Base-by-base conservation (phyloP, 176 grass and related monocot species). In the Ampelocalamus luodianensis region DNA sequence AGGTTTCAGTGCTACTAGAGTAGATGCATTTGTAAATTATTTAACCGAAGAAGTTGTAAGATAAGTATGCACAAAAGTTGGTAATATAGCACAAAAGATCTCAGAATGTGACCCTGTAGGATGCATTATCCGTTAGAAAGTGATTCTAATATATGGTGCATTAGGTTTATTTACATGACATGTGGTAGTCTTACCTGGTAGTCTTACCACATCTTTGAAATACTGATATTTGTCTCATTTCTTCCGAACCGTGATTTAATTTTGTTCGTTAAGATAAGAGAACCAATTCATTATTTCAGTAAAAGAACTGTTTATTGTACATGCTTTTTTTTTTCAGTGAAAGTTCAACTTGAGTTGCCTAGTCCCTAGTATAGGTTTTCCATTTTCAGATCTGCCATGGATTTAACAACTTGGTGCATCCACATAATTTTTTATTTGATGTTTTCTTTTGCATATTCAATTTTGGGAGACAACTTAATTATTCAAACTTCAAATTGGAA, bases 221-320 rank as follows among this genome's bases (percentile, higher is more conserved):
- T 40, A 50, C 51, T 22, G 10, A 40, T 62, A 69, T 34, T 68
- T 42, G 2, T 48, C 12, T 48, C 12, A 17, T n/a, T 40, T 18
- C 2, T 32, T 56, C 14, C 17, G 15, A 69, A 62, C 1, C 3
- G 1, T 85, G 62, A 38, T 37, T 67, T 65, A 64, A 1, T 71
- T 60, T 34, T 60, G 9, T 75, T 85, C 70, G 27, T 5, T 69
- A 78, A 46, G 64, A 69, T 77, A 65, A 29, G 51, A 58, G 51
- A 44, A 17, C 36, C 4, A 4, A 10, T 61, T 53, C 18, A 26
- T 20, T 83, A 39, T 84, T 44, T 14, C 13, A 38, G 53, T 48
- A 32, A 78, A 85, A 69, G n/a, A 18, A 20, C 24, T 67, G 20
- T 23, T 77, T 77, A 24, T 8, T 42, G 11, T 24, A 51, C 20